Conservation (phyloP, 257 asterid species). For the Capsicum rhomboideum region DNA sequence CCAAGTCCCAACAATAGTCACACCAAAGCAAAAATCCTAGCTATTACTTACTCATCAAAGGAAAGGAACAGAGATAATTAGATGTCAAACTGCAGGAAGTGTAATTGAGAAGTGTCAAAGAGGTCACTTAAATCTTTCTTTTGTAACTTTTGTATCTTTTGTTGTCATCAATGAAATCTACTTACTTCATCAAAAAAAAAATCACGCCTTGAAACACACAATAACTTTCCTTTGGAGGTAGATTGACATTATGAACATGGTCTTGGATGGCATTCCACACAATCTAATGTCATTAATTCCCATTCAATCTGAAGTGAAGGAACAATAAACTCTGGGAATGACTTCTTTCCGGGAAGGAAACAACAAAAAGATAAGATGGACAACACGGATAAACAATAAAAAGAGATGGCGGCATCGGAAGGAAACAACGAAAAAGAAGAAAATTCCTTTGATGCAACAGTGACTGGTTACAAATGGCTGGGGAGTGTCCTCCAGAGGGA, state of each 20-base stretch:
- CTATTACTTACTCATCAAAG: background rate
- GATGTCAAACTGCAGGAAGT: background rate
- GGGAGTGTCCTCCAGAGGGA: background rate
- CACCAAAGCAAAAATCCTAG: background rate
- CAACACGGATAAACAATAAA: background rate
- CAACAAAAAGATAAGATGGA: background rate
- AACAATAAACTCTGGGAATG: background rate
- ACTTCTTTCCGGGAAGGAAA: background rate
- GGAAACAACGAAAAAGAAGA: background rate
- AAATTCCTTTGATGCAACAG: background rate
- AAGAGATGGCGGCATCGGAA: background rate
- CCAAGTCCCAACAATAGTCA: background rate
- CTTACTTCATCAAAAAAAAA: background rate
- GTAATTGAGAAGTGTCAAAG: background rate
- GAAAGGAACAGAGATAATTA: background rate
- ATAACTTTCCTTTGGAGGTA: background rate
- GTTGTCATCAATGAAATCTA: background rate
- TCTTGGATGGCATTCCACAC: background rate
- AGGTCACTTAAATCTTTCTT: background rate
- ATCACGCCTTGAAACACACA: background rate
- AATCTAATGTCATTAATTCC: background rate
- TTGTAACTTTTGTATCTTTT: background rate
- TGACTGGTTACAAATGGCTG: background rate
- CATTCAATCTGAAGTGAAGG: background rate
- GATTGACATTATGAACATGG: background rate